A percentile compares a stretch with the other conserved stretches of the same genome.
Evolutionary conservation across 2,329 filamentous ascomycete species (phyloP).

Genomic region (Aspergillus ruber): DNA sequence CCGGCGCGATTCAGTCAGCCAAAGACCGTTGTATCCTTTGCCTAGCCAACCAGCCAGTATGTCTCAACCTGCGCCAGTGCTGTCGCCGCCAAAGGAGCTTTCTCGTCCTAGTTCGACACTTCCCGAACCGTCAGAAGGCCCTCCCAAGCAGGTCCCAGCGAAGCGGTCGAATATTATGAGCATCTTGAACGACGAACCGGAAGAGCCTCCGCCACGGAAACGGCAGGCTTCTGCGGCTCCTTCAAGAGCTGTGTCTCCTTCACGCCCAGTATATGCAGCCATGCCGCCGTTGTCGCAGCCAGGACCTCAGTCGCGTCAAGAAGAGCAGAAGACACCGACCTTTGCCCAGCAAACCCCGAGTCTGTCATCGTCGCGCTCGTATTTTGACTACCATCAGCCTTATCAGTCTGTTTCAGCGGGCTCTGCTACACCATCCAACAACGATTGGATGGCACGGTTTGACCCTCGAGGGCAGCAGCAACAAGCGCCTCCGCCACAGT

Average conservation of each 20-base stretch:
- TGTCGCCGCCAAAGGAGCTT: conserved; percentile 33
- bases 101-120: conserved; percentile 28
- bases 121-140: conserved; percentile 26
- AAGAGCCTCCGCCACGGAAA: conserved; percentile 42
- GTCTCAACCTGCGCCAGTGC: conserved; percentile 20
- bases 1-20: conserved; percentile 30
- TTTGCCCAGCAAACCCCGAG: conserved; percentile 25
- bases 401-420: conserved; percentile 22
- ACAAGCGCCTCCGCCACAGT: conserved; percentile 16
- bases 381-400: conserved; percentile 24
- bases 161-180: conserved; percentile 47
- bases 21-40: conserved; percentile 27
- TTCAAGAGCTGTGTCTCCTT: conserved; percentile 13
- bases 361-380: conserved; percentile 23
- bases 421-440: conserved; percentile 23
- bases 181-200: conserved; percentile 44
- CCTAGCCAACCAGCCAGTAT: conserved; percentile 19
- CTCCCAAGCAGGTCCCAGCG: conserved; percentile 37
- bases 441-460: conserved; percentile 39
- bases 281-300: conserved; percentile 17
- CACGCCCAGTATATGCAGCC: conserved; percentile 22
- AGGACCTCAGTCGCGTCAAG: conserved; percentile 16
- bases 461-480: conserved; percentile 26
- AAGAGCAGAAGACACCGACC: conserved; percentile 22
- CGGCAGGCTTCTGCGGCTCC: conserved; percentile 19